Evolutionary conservation across 2,329 filamentous ascomycete genomes (phyloP).

Genomic region (Neonectria punicea): DNA sequence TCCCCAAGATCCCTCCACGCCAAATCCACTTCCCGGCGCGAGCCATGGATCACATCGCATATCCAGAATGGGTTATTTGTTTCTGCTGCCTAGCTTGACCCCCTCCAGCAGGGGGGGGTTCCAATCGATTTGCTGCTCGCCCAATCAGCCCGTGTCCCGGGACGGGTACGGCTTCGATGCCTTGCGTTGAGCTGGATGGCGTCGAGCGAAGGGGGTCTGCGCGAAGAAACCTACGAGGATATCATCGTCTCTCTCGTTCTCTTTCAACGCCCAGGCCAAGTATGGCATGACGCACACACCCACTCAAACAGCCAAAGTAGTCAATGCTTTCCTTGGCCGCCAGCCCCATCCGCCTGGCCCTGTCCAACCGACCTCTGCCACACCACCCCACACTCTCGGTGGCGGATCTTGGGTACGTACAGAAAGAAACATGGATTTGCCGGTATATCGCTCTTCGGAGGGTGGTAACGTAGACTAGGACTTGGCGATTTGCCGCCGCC

Average conservation of each 20-base stretch:
- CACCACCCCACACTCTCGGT: neutral
- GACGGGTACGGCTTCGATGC: neutral
- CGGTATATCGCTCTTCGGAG: conserved; percentile 2
- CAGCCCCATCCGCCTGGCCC: conserved; percentile 17
- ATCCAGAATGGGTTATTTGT: neutral
- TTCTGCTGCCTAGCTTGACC: conserved; percentile 32
- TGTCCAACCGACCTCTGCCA: conserved; percentile 11
- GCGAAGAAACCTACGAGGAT: neutral
- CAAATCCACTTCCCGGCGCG: conserved; percentile 1
- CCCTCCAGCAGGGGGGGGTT: neutral
- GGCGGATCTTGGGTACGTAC: no score
- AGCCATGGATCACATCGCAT: conserved; percentile 6
- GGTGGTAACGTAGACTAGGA: neutral
- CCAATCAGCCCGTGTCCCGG: neutral
- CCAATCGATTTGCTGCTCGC: no score
- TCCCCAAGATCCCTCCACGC: neutral
- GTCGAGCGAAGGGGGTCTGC: neutral
- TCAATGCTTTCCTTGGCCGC: neutral
- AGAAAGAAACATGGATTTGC: neutral
- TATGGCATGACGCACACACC: neutral
- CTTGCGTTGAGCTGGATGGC: neutral
- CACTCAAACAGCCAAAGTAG: neutral
- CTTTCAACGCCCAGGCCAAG: conserved; percentile 11
- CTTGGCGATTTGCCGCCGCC: conserved; percentile 4
- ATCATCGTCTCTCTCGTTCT: neutral